A percentile compares a stretch with the other conserved stretches of the same genome.
phyloP scores from a whole-genome alignment of 2,329 filamentous ascomycete genomes.

The Blastomyces gilchristii region DNA sequence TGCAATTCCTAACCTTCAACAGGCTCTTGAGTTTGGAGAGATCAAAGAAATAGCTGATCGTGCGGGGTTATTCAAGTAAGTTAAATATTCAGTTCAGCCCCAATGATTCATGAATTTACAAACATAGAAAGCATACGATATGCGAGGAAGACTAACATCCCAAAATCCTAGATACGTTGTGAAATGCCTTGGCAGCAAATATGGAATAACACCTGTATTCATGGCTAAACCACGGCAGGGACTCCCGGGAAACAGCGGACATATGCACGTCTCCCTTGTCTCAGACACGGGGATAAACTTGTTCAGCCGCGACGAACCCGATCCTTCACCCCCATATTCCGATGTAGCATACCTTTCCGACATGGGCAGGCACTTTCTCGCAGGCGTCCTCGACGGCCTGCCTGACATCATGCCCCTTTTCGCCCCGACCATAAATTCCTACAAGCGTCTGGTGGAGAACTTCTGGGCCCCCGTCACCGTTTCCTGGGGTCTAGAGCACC shows the following conservation, averaged over 20 bases:
- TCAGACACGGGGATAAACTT: constrained; percentile 74
- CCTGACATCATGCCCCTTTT: constrained; percentile 93
- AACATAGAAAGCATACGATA: not conserved
- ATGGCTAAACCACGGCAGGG: constrained; percentile 95
- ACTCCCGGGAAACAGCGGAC: constrained; percentile 86
- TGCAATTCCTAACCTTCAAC: constrained; percentile 4
- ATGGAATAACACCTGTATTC: constrained; percentile 91
- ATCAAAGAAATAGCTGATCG: constrained; percentile 84
- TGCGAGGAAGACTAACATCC: not conserved
- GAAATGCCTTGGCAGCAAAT: constrained; percentile 75
- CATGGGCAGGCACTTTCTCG: constrained; percentile 82
- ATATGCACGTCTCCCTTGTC: constrained; percentile 87
- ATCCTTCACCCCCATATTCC: constrained; percentile 59
- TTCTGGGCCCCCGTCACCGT: constrained; percentile 98
- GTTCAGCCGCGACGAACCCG: constrained; percentile 61
- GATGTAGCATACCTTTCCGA: constrained; percentile 78
- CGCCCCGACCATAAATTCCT: constrained; percentile 91
- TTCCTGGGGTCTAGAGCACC: constrained; percentile 92
- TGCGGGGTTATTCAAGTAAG: constrained; percentile 78
- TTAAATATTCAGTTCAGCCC: constrained; percentile 8
- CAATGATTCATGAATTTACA: not conserved
- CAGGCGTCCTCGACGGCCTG: constrained; percentile 76
- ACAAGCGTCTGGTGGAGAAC: constrained; percentile 96
- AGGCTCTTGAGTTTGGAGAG: constrained; percentile 78
- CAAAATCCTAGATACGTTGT: constrained; percentile 56